These are phyloP conservation scores for Starmerella khaoyaiensis DNA, from an alignment of 805 yeast genomes.

Conservation along the genomic window DNA sequence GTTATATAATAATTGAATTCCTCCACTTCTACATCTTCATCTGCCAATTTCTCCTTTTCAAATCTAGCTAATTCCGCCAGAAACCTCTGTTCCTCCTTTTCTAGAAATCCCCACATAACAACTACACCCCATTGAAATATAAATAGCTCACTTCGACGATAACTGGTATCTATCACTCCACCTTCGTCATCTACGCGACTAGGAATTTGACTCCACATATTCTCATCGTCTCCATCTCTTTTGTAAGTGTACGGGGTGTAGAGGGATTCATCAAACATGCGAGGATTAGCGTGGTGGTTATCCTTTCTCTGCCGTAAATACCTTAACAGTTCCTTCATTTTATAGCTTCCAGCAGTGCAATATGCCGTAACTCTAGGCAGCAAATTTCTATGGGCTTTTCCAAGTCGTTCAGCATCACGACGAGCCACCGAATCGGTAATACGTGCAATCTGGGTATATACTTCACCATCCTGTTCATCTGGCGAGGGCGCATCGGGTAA, in stretches of 20 bases:
- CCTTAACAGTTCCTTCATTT: slow-evolving; percentile 71
- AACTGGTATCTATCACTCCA: slow-evolving; percentile 85
- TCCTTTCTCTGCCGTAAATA: slow-evolving; percentile 68
- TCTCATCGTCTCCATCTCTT: slow-evolving; percentile 23
- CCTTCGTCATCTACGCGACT: slow-evolving; percentile 70
- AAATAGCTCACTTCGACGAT: slow-evolving; percentile 76
- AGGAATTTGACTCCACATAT: slow-evolving; percentile 32
- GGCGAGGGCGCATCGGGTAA: slow-evolving; percentile 77
- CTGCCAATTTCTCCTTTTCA: slow-evolving; percentile 77
- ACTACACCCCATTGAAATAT: slow-evolving; percentile 95
- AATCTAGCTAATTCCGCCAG: slow-evolving; percentile 75
- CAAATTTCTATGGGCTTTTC: slow-evolving; percentile 69
- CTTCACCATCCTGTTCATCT: slow-evolving; percentile 33
- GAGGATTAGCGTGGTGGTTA: slow-evolving; percentile 51
- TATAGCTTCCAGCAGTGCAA: slow-evolving; percentile 87
- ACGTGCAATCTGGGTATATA: slow-evolving; percentile 70
- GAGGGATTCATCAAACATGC: slow-evolving; percentile 83
- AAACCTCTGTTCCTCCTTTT: slow-evolving; percentile 70
- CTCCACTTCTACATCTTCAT: slow-evolving; percentile 85
- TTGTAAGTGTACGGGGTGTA: slow-evolving; percentile 68
- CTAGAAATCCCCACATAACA: slow-evolving; percentile 89
- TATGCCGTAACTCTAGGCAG: slow-evolving; percentile 92
- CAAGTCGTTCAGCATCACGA: slow-evolving; percentile 84
- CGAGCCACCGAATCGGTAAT: slow-evolving; percentile 83
- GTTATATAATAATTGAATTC: slow-evolving; percentile 93